Conservation (phyloP, 1,284 basidiomycete species). For the Erythrobasidium hasegawianum region DNA sequence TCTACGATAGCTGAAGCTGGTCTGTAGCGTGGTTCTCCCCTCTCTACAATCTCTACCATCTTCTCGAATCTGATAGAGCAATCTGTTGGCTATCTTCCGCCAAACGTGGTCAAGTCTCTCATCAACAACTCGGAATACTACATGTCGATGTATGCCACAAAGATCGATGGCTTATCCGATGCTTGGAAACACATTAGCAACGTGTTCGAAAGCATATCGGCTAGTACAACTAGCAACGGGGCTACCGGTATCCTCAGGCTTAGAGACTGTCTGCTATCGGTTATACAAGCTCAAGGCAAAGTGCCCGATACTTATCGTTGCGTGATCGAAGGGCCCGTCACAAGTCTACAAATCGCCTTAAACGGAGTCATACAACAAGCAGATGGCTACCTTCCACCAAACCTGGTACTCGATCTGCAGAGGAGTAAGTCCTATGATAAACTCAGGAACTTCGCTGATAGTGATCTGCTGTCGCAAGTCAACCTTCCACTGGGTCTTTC, state of each 20-base stretch:
- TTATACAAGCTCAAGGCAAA: background rate
- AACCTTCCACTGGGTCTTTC: no score
- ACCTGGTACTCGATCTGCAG: constrained; percentile 31
- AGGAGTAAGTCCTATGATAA: constrained; percentile 22
- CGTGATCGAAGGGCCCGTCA: background rate
- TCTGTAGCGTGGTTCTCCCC: background rate
- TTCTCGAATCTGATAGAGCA: constrained; percentile 20
- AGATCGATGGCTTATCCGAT: background rate
- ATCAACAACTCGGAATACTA: constrained; percentile 29
- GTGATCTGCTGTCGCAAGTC: no score
- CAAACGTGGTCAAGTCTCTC: constrained; percentile 31
- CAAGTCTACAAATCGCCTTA: background rate
- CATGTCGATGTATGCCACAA: background rate
- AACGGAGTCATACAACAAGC: constrained; percentile 28
- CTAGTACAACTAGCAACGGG: constrained; percentile 29
- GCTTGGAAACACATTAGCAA: constrained; percentile 11
- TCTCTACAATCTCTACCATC: background rate
- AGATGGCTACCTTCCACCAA: constrained; percentile 37
- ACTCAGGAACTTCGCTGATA: no score
- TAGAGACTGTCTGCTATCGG: constrained; percentile 13
- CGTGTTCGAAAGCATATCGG: constrained; percentile 32
- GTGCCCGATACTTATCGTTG: background rate
- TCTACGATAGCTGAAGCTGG: background rate
- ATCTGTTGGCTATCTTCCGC: constrained; percentile 34
- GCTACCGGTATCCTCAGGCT: constrained; percentile 30